Evolutionary conservation across 108 stramenopile genomes (phyloP).

Genomic region (Nitzschia sp.): DNA sequence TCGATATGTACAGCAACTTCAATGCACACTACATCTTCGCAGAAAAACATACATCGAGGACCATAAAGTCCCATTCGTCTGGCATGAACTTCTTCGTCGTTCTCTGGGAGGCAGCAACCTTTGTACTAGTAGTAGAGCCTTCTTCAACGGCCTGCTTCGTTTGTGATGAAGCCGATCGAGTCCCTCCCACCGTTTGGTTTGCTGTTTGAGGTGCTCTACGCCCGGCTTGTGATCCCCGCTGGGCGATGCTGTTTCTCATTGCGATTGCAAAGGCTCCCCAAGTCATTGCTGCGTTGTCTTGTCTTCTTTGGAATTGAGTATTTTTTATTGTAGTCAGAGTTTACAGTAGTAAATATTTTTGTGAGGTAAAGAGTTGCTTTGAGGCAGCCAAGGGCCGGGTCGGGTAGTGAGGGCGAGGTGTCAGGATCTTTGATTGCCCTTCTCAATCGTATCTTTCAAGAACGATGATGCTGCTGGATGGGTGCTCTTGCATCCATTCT

Average conservation of each 20-base stretch:
- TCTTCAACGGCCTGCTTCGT: too few relatives aligned
- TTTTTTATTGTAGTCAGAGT: too few relatives aligned
- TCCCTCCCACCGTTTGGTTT: not conserved
- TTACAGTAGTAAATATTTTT: too few relatives aligned
- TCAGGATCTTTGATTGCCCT: not conserved
- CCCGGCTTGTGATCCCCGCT: not conserved
- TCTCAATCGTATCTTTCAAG: not conserved
- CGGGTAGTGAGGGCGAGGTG: too few relatives aligned
- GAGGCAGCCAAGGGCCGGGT: too few relatives aligned
- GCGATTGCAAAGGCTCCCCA: not conserved
- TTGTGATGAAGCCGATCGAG: slow-evolving; percentile 4
- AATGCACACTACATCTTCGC: not conserved
- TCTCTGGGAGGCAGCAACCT: not conserved
- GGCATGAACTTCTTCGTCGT: not conserved
- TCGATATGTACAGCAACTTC: too few relatives aligned
- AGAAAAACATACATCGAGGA: slow-evolving; percentile 7
- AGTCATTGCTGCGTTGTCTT: not conserved
- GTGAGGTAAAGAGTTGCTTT: too few relatives aligned
- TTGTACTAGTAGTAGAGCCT: not conserved
- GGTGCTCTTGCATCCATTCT: too few relatives aligned
- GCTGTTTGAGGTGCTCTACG: not conserved
- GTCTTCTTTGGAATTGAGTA: not conserved
- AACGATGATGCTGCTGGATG: too few relatives aligned
- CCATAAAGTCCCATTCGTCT: slow-evolving; percentile 10
- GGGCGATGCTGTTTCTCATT: not conserved